Evolutionary conservation across 2,329 filamentous ascomycete genomes (phyloP).

Genomic region (Colletotrichum godetiae): DNA sequence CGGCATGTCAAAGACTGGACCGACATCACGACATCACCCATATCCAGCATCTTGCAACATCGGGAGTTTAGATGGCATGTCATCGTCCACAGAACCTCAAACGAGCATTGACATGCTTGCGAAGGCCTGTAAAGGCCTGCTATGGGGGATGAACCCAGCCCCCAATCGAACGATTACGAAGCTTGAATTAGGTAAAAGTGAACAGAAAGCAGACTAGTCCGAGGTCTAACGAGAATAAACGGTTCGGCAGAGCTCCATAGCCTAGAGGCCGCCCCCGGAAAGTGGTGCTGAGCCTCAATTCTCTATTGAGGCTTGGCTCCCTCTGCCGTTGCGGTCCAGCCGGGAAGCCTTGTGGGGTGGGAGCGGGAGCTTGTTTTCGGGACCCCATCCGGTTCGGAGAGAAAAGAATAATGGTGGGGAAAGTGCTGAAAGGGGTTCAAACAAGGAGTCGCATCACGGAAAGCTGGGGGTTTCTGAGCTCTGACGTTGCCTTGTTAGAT

Average conservation of each 20-base stretch:
- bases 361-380: constrained; percentile 7
- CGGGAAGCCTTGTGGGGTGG: constrained; percentile 12
- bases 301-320: neutral
- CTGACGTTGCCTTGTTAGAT: constrained; percentile 17
- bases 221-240: neutral
- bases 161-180: constrained; percentile 17
- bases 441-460: constrained; percentile 13
- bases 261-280: neutral
- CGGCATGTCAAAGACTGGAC: neutral
- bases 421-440: neutral
- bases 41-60: constrained; percentile 12
- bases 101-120: constrained; percentile 7
- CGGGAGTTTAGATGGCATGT: constrained; percentile 24
- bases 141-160: neutral
- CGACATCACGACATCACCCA: constrained; percentile 7
- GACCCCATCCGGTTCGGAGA: constrained; percentile 1
- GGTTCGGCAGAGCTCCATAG: neutral
- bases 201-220: neutral
- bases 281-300: neutral
- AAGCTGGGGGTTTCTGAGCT: constrained; percentile 22
- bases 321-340: neutral
- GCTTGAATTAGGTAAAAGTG: constrained; percentile 21
- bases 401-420: neutral
- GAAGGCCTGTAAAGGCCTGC: too few relatives aligned
- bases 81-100: constrained; percentile 14